A percentile compares a stretch with the other conserved stretches of the same genome.
These are phyloP conservation scores for Inonotus hispidus DNA, from an alignment of 1,284 basidiomycete species.

Conservation along the genomic window DNA sequence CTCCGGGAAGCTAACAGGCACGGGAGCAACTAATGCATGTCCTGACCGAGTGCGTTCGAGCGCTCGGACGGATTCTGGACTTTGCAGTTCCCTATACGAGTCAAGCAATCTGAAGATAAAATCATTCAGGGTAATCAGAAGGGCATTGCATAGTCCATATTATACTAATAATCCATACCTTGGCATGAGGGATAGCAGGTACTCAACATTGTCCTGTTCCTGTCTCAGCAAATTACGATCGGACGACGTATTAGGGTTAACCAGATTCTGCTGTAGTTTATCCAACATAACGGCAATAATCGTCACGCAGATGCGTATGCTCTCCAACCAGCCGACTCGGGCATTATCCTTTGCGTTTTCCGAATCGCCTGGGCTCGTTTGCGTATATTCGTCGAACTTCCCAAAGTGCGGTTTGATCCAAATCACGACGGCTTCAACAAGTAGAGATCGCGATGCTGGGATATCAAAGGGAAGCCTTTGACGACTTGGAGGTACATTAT, in stretches of 20 bases:
- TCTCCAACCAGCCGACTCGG: constrained; percentile 87
- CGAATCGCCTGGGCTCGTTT: constrained; percentile 55
- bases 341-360: constrained; percentile 66
- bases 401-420: constrained; percentile 97
- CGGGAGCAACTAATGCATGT: constrained; percentile 52
- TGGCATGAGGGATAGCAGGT: constrained; percentile 81
- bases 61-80: constrained; percentile 56
- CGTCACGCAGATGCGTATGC: constrained; percentile 77
- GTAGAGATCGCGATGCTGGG: constrained; percentile 67
- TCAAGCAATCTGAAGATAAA: constrained; percentile 61
- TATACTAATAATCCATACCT: constrained; percentile 45
- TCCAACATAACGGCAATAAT: constrained; percentile 90
- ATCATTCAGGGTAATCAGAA: constrained; percentile 20
- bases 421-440: constrained; percentile 84
- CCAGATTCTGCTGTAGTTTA: constrained; percentile 78
- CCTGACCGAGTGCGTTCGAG: constrained; percentile 66
- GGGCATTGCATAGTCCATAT: neutral
- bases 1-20: constrained; percentile 87
- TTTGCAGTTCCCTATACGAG: constrained; percentile 82
- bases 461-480: constrained; percentile 82
- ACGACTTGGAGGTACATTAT: constrained; percentile 92
- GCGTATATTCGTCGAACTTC: constrained; percentile 77
- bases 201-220: constrained; percentile 94
- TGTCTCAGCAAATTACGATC: constrained; percentile 62
- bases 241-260: constrained; percentile 57